Conservation (phyloP, 306 rosid species). For the Prosopis cineraria region DNA sequence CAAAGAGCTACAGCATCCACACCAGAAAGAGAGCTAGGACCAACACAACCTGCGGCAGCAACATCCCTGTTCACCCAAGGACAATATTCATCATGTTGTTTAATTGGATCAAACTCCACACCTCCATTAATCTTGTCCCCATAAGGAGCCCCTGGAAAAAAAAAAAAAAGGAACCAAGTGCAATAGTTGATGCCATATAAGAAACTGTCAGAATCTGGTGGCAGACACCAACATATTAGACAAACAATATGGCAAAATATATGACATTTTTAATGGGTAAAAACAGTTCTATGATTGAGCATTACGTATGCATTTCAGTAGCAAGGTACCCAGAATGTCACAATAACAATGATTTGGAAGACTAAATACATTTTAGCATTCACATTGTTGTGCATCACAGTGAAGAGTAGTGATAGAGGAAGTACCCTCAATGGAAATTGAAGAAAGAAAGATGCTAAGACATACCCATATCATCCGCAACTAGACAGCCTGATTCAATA, state of each 20-base stretch:
- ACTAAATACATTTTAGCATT: constrained; percentile 31
- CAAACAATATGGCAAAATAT: constrained; percentile 21
- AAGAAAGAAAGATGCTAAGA: neutral
- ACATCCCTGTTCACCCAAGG: constrained; percentile 99
- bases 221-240: constrained; percentile 14
- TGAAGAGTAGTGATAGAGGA: neutral
- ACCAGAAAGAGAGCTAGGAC: constrained; percentile 53
- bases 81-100: constrained; percentile 85
- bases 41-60: constrained; percentile 80
- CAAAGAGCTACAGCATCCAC: constrained; percentile 67
- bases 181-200: constrained; percentile 28
- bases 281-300: constrained; percentile 22
- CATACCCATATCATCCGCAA: constrained; percentile 60
- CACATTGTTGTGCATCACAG: constrained; percentile 17
- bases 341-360: too few relatives aligned
- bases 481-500: constrained; percentile 56
- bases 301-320: constrained; percentile 20
- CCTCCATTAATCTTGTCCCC: constrained; percentile 80
- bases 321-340: too few relatives aligned
- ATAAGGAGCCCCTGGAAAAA: constrained; percentile 62
- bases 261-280: neutral
- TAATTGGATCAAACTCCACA: constrained; percentile 85
- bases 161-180: constrained; percentile 29
- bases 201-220: constrained; percentile 4
- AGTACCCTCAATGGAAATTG: constrained; percentile 23